phyloP scores from a whole-genome alignment of 495 filamentous ascomycete species.

The Corynascus novoguineensis region DNA sequence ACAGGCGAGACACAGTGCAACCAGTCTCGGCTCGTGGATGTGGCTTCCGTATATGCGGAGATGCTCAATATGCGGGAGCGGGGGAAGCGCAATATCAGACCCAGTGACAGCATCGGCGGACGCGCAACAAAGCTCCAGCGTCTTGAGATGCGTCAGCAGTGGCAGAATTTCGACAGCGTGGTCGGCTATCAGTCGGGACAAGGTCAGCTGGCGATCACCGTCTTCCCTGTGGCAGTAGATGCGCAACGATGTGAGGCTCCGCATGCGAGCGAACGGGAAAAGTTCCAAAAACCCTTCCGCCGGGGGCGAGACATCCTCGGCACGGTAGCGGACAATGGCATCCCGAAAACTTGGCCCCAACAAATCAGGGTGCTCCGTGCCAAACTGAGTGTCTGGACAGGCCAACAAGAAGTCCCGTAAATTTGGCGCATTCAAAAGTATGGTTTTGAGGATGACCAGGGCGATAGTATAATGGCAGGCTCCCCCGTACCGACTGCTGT shows the following conservation, averaged over 20 bases:
- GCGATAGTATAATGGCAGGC: conserved; percentile 10
- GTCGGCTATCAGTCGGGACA: conserved; percentile 27
- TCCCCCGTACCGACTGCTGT: neutral
- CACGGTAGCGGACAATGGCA: conserved; percentile 16
- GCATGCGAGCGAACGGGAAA: conserved; percentile 17
- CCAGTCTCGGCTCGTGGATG: conserved; percentile 29
- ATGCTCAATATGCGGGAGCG: conserved; percentile 28
- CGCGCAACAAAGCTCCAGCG: conserved; percentile 31
- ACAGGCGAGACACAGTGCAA: conserved; percentile 27
- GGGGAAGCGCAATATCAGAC: conserved; percentile 16
- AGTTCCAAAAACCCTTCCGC: conserved; percentile 5
- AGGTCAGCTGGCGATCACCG: conserved; percentile 18
- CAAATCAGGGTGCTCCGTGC: conserved; percentile 9
- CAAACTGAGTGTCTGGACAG: conserved; percentile 26
- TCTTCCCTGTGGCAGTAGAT: conserved; percentile 34
- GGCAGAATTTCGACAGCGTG: conserved; percentile 21
- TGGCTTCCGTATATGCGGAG: conserved; percentile 32
- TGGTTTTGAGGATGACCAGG: conserved; percentile 22
- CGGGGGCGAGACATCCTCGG: neutral
- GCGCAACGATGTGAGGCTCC: conserved; percentile 24
- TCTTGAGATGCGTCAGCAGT: conserved; percentile 23
- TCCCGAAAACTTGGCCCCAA: conserved; percentile 10
- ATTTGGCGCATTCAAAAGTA: conserved; percentile 23
- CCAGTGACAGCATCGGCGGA: conserved; percentile 18
- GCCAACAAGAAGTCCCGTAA: conserved; percentile 26